Evolutionary conservation across 495 filamentous ascomycete genomes (phyloP), one percentile per base, ranked within the genome.

Genomic region (Xanthoparmelia taractica): DNA sequence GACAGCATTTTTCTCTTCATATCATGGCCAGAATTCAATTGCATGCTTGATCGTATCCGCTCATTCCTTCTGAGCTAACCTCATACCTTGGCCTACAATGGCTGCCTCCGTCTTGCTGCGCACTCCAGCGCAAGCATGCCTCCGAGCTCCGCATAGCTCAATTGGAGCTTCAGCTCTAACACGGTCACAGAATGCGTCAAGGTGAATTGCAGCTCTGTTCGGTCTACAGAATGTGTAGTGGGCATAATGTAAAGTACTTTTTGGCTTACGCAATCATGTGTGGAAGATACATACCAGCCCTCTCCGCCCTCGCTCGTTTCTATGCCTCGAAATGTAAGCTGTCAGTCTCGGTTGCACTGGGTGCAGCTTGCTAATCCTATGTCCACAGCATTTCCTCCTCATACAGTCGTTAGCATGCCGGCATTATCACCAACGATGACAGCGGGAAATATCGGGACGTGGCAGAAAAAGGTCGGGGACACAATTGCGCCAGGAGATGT

Each of bases 361-460:
- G 18, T 34, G 31, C 13, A 33, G 40, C 36, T 7, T 38, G 12
- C 57, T 59, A 12, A 59, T n/a, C 11, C 0, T 8, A 0, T 52
- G 40, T 56, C 37, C 17, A 59, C 68, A 91, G 87, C 85, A 59
- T 99, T 90, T 78, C 95, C 95, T 65, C 85, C 92, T 48, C 94
- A 99, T 78, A 91, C 87, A 61, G 81, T 97, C 75, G 85, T 99
- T 77, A 93, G 84, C 81, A 99, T 99, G 95, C 95, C 95, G 47
- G 95, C 95, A 61, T 78, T 99, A 72, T 97, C 95, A 50, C 95
- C 95, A 38, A 99, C 95, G 58, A 99, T 99, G 95, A 90, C 87
- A 43, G 80, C 89, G 56, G 95, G 95, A 68, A 96, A 96, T 78
- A 96, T 99, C 76, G 95, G 95, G 65, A 82, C 88, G 59, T 99